These are phyloP conservation scores for Lepiota venenata DNA, from an alignment of 768 basidiomycete species.

Conservation along the genomic window DNA sequence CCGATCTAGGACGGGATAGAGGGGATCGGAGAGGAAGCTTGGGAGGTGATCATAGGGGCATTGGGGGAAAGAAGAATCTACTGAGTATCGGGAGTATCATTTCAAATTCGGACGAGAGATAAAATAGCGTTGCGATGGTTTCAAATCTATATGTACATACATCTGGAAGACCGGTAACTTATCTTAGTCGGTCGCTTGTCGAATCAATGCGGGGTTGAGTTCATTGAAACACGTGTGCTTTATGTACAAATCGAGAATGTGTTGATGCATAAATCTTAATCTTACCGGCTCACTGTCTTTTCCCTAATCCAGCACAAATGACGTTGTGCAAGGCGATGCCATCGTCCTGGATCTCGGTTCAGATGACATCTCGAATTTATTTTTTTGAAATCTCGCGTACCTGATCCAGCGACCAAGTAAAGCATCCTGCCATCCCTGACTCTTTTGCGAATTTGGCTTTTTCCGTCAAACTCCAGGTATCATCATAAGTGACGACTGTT, in stretches of 20 bases:
- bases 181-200: too few species aligned
- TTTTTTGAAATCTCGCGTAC: not conserved
- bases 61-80: slow-evolving; percentile 52
- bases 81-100: slow-evolving; percentile 73
- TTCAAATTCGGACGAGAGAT: slow-evolving; percentile 38
- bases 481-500: slow-evolving; percentile 69
- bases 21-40: slow-evolving; percentile 15
- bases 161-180: too few species aligned
- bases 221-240: too few species aligned
- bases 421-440: slow-evolving; percentile 49
- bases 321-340: slow-evolving; percentile 37
- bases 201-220: too few species aligned
- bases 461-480: slow-evolving; percentile 38
- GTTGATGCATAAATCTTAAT: not conserved
- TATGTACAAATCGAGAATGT: not conserved
- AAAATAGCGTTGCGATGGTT: not conserved
- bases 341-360: slow-evolving; percentile 27
- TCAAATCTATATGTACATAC: too few species aligned
- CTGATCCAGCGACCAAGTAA: slow-evolving; percentile 56
- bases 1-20: slow-evolving; percentile 20
- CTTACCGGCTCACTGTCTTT: slow-evolving; percentile 4
- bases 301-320: slow-evolving; percentile 32
- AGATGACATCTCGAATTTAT: not conserved
- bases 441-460: slow-evolving; percentile 57
- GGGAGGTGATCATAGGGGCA: slow-evolving; percentile 14